Base-by-base conservation (phyloP, 2,329 filamentous ascomycete genomes). In the Botryosphaeria dothidea region DNA sequence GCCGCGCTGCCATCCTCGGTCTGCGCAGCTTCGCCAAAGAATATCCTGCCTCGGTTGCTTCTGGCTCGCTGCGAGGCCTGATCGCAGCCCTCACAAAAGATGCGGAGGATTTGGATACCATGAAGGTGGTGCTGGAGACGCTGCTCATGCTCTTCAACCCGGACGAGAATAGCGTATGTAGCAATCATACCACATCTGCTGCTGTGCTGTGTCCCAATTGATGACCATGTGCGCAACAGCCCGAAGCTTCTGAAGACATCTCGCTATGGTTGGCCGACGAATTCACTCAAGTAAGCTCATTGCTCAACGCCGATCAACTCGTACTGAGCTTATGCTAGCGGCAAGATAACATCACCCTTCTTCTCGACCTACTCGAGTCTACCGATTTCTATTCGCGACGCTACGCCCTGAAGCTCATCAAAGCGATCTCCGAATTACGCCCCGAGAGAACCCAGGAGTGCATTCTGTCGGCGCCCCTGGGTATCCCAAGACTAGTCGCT, bases 191-290 rank as follows among this genome's bases (percentile, higher is more conserved):
- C 31, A 21, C 13, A 23, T 19, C 27, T 27, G 27, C 45, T 49
- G n/a, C 17, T n/a, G n/a, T n/a, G n/a, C n/a, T n/a, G 9, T 21
- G 25, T 15, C 56, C 17, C 3, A 13, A 21, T 48, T 46, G 21
- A 57, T 49, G 52, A 64, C 68, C 52, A 62, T 60, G 58, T n/a
- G 15, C 48, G 62, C 23, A 68, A 83, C 74, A 96, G 92, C 83
- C 92, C 34, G 94, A 98, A 84, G 92, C 94, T 62, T 97, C 94
- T 15, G 94, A 98, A 69, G 95, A 99, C 79, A 96, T 99, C 71
- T 91, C 91, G 19, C 83, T 98, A 29, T 99, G 95, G 93, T 84
- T 99, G 66, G 95, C 95, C 62, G 95, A 99, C 79, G 94, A 98
- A 78, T 99, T 99, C 76, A 97, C 95, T 36, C 93, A 97, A 83